A percentile compares a stretch with the other conserved stretches of the same genome.
Evolutionary conservation across 1,284 basidiomycete genomes (phyloP).

Genomic region (Naganishia albida): DNA sequence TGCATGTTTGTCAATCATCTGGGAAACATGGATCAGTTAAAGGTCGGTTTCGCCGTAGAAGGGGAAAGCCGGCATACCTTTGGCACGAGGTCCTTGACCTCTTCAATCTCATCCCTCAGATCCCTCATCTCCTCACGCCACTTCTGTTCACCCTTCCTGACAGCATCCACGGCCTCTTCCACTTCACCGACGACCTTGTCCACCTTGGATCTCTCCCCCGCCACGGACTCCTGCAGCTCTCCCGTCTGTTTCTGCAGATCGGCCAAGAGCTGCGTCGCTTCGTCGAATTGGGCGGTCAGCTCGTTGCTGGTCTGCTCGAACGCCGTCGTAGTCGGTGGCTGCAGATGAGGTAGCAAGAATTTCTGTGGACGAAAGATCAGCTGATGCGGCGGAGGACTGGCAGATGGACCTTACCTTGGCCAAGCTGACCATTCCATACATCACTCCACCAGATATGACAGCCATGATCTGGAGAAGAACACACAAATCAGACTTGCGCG

Average conservation of each 20-base stretch:
- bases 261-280: slow-evolving; percentile 74
- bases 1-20: slow-evolving; percentile 95
- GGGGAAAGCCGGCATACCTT: slow-evolving; percentile 61
- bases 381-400: slow-evolving; percentile 2
- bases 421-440: slow-evolving; percentile 83
- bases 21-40: slow-evolving; percentile 1
- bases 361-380: slow-evolving; percentile 61
- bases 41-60: neutral
- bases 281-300: slow-evolving; percentile 88
- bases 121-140: slow-evolving; percentile 89
- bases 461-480: slow-evolving; percentile 75
- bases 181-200: slow-evolving; percentile 28
- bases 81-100: slow-evolving; percentile 85
- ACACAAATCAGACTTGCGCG: neutral
- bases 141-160: slow-evolving; percentile 74
- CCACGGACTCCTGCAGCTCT: slow-evolving; percentile 80
- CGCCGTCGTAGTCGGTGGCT: slow-evolving; percentile 81
- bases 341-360: slow-evolving; percentile 87
- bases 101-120: slow-evolving; percentile 86
- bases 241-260: slow-evolving; percentile 57
- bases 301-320: slow-evolving; percentile 87
- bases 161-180: slow-evolving; percentile 62
- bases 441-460: slow-evolving; percentile 82
- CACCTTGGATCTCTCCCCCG: slow-evolving; percentile 63
- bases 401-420: slow-evolving; percentile 66